A percentile compares a stretch with the other conserved stretches of the same genome.
Evolutionary conservation across 2,329 filamentous ascomycete genomes (phyloP).

Genomic region (Lasiodiplodia gonubiensis): DNA sequence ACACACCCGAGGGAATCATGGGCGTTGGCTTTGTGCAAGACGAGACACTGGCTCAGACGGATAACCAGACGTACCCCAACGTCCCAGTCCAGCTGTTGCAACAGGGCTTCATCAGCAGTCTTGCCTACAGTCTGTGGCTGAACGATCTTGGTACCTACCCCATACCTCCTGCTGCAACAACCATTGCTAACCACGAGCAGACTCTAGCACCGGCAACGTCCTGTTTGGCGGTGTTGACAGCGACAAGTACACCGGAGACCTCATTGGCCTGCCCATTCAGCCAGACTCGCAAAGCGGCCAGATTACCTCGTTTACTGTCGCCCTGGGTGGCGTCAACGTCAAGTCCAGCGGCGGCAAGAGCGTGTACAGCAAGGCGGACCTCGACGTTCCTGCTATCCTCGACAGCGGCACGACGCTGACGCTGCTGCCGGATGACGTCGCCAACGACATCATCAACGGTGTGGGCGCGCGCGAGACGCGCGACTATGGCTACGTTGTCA

Average conservation of each 20-base stretch:
- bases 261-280: slow-evolving; percentile 70
- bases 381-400: slow-evolving; percentile 55
- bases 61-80: slow-evolving; percentile 63
- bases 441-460: slow-evolving; percentile 28
- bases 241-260: slow-evolving; percentile 65
- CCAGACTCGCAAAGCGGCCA: slow-evolving; percentile 5
- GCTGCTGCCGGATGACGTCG: slow-evolving; percentile 64
- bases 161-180: slow-evolving; percentile 42
- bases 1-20: slow-evolving; percentile 21
- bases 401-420: slow-evolving; percentile 73
- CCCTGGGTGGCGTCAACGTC: slow-evolving; percentile 13
- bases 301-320: slow-evolving; percentile 26
- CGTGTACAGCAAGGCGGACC: slow-evolving; percentile 14
- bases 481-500: slow-evolving; percentile 11
- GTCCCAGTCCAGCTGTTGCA: slow-evolving; percentile 69
- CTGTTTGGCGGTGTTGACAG: slow-evolving; percentile 78
- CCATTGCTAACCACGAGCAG: slow-evolving; percentile 2
- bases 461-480: slow-evolving; percentile 13
- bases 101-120: slow-evolving; percentile 66
- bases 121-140: slow-evolving; percentile 67
- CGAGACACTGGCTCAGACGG: slow-evolving; percentile 12
- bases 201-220: slow-evolving; percentile 62
- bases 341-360: slow-evolving; percentile 12
- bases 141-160: slow-evolving; percentile 62
- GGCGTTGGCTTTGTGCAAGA: slow-evolving; percentile 22